These are phyloP conservation scores for Simmondsia chinensis DNA, from an alignment of 148 eudicot species.

Conservation along the genomic window DNA sequence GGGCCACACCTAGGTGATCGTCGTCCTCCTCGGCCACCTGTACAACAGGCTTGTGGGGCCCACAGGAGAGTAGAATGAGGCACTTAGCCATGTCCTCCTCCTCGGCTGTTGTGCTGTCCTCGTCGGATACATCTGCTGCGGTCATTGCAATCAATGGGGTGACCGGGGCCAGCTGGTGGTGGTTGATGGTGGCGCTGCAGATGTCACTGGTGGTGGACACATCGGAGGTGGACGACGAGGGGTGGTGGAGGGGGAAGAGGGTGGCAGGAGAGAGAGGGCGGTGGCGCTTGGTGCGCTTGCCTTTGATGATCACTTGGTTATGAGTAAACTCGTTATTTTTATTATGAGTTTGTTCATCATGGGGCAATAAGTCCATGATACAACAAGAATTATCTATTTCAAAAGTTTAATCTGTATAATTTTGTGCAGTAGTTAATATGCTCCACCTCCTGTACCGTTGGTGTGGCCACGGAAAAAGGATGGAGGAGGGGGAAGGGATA, in stretches of 20 bases:
- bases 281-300: conserved; percentile 50
- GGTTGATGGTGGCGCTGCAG: conserved; percentile 4
- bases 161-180: conserved; percentile 12
- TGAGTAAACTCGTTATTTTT: neutral
- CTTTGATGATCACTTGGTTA: conserved; percentile 21
- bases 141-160: conserved; percentile 14
- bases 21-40: neutral
- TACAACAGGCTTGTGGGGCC: conserved; percentile 19
- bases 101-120: conserved; percentile 33
- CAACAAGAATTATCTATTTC: no score
- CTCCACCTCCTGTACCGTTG: no score
- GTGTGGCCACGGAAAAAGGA: no score
- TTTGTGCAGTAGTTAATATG: no score
- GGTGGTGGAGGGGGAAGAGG: neutral
- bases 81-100: conserved; percentile 82
- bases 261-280: conserved; percentile 13
- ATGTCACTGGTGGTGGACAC: conserved; percentile 18
- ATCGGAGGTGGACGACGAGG: no score
- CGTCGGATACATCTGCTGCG: no score
- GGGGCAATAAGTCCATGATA: conserved; percentile 6
- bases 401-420: no score
- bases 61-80: conserved; percentile 53
- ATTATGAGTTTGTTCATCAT: neutral
- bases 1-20: neutral
- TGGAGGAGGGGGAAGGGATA: no score